Percentiles rank a stretch among this genome's conserved stretches.
These are phyloP conservation scores for Fusarium hostae DNA, from an alignment of 2,329 filamentous ascomycete species.

Conservation along the genomic window DNA sequence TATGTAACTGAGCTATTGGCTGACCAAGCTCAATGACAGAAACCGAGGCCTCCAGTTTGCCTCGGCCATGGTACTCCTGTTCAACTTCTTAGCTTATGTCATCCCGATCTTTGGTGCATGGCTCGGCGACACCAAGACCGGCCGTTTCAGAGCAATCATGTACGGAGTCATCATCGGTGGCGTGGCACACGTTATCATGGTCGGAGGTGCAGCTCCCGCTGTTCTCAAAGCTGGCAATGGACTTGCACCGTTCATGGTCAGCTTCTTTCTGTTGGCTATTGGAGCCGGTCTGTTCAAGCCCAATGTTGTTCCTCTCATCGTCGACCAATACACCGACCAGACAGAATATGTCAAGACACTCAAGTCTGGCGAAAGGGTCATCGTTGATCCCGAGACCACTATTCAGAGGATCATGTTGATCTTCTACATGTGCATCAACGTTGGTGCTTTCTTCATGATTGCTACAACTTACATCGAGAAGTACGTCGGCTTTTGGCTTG, in stretches of 20 bases:
- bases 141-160: conserved; percentile 49
- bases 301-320: conserved; percentile 75
- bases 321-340: conserved; percentile 71
- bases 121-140: neutral
- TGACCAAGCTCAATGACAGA: neutral
- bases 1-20: neutral
- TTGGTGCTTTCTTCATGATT: conserved; percentile 63
- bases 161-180: conserved; percentile 75
- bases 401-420: conserved; percentile 74
- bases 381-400: conserved; percentile 74
- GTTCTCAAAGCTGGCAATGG: conserved; percentile 58
- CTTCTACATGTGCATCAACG: conserved; percentile 67
- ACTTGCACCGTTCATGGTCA: conserved; percentile 69
- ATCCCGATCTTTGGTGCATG: neutral
- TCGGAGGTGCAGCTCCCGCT: conserved; percentile 64
- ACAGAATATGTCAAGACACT: conserved; percentile 52
- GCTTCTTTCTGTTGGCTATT: conserved; percentile 53
- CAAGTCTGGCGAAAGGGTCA: conserved; percentile 69
- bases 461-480: conserved; percentile 64
- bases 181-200: conserved; percentile 74
- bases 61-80: neutral
- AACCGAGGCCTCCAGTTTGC: neutral
- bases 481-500: conserved; percentile 60
- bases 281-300: neutral
- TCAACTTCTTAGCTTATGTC: neutral